phyloP scores from a whole-genome alignment of 768 basidiomycete genomes.

The Lentinula guzmanii region DNA sequence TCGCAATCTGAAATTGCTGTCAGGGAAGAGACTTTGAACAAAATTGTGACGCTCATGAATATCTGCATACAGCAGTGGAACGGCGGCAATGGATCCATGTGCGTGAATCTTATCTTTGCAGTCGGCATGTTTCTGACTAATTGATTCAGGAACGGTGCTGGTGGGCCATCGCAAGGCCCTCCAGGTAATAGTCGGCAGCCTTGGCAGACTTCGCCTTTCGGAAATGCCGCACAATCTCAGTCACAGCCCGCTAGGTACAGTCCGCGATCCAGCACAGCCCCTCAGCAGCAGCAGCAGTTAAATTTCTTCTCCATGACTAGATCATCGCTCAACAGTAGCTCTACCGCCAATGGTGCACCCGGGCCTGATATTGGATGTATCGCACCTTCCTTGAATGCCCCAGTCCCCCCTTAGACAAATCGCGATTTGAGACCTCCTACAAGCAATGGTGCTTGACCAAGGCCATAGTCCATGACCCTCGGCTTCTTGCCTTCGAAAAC shows the following conservation, averaged over 20 bases:
- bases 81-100: constrained; percentile 25
- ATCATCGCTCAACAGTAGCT: constrained; percentile 1
- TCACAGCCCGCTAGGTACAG: background rate
- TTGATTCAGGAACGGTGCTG: background rate
- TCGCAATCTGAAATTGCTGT: constrained; percentile 19
- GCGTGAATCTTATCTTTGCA: constrained; percentile 10
- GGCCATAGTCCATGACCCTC: constrained; percentile 30
- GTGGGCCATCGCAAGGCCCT: background rate
- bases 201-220: constrained; percentile 1
- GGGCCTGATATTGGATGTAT: constrained; percentile 10
- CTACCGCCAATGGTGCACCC: constrained; percentile 26
- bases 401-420: constrained; percentile 39
- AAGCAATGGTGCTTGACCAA: constrained; percentile 40
- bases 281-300: constrained; percentile 27
- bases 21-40: constrained; percentile 33
- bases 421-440: constrained; percentile 47
- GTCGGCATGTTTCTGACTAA: background rate
- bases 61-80: constrained; percentile 12
- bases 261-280: constrained; percentile 20
- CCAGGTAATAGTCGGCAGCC: background rate
- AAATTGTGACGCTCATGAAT: constrained; percentile 25
- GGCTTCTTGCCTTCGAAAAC: constrained; percentile 43
- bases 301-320: constrained; percentile 7
- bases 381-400: constrained; percentile 13
- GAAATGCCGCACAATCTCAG: constrained; percentile 1